phyloP scores from a whole-genome alignment of 768 basidiomycete species.

The Wakefieldia striispora region DNA sequence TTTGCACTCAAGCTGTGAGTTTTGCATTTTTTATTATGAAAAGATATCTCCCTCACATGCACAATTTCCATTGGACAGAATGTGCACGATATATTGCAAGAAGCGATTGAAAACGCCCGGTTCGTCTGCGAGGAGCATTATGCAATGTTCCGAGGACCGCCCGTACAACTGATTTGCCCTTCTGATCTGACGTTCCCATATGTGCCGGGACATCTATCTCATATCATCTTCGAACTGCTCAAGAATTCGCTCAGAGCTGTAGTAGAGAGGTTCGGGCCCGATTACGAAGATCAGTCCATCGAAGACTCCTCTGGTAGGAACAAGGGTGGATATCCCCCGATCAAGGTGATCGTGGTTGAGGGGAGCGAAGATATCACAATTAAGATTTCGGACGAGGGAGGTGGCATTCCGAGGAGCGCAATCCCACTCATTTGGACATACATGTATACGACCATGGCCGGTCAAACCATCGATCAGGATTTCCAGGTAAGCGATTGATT shows the following conservation, averaged over 20 bases:
- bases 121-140: constrained; percentile 96
- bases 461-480: constrained; percentile 69
- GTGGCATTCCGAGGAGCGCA: constrained; percentile 78
- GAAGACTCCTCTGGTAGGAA: not conserved
- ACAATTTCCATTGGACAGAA: constrained; percentile 45
- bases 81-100: constrained; percentile 95
- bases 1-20: constrained; percentile 86
- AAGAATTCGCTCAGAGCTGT: constrained; percentile 98
- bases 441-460: constrained; percentile 88
- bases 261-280: constrained; percentile 89
- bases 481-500: constrained; percentile 39
- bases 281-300: constrained; percentile 53
- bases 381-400: constrained; percentile 98
- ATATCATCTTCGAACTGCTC: constrained; percentile 94
- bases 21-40: not conserved
- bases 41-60: not conserved
- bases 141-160: constrained; percentile 93
- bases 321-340: constrained; percentile 19
- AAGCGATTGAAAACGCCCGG: constrained; percentile 96
- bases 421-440: constrained; percentile 98
- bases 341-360: constrained; percentile 73
- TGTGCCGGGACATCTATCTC: constrained; percentile 94
- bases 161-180: constrained; percentile 95
- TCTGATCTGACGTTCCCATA: constrained; percentile 43
- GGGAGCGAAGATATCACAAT: constrained; percentile 99